Base-by-base conservation (phyloP, 192 early-diverging fungal genomes). In the Tieghemiomyces parasiticus region DNA sequence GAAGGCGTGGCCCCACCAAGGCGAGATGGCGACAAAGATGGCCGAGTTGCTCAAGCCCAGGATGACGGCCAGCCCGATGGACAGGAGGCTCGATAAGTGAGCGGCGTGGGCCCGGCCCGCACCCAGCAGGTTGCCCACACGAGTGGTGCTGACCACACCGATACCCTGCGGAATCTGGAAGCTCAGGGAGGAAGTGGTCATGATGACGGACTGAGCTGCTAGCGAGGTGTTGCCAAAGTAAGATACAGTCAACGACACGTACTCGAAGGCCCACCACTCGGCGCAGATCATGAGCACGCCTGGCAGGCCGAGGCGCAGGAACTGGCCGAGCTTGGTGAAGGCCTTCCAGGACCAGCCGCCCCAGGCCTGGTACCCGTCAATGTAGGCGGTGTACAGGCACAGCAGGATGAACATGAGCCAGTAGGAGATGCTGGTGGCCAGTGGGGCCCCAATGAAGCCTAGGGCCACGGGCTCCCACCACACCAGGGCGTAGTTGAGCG, bases 141-240 rank as follows among this genome's bases (percentile, higher is more conserved):
- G 73, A 46, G 86, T 91, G 14, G 88, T 82, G 0, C 82, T 80
- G 0, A 84, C 91, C 60, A 96, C 81, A 31, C 85, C 74, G 20
- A 95, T 70, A 49, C 89, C 89, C 49, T 86, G 74, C 2, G 90
- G 90, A 14, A 90, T 76, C 13, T 83, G 83, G 60, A 86, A 89
- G 3, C 85, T 65, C 42, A 86, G 64, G 47, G 77, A 73, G 4
- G 81, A 76, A 24, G 85, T 85, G 26, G 85, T 90, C 44, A 94
- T 75, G 34, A 89, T 70, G 31, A 89, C 71, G 4, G 82, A 83
- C 61, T 98, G 95, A 22, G 88, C 82, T 12, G 93, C 93, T 35
- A 98, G 71, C 31, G 73, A 71, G 19, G 74, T 60, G 4, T 80
- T 78, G n/a, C 92, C 90, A 4, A 98, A 70, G 55, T 82, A 75